Percentiles rank a stretch among this genome's conserved stretches.
Evolutionary conservation across 768 basidiomycete genomes (phyloP).

Genomic region (Pseudohyphozyma bogoriensis): DNA sequence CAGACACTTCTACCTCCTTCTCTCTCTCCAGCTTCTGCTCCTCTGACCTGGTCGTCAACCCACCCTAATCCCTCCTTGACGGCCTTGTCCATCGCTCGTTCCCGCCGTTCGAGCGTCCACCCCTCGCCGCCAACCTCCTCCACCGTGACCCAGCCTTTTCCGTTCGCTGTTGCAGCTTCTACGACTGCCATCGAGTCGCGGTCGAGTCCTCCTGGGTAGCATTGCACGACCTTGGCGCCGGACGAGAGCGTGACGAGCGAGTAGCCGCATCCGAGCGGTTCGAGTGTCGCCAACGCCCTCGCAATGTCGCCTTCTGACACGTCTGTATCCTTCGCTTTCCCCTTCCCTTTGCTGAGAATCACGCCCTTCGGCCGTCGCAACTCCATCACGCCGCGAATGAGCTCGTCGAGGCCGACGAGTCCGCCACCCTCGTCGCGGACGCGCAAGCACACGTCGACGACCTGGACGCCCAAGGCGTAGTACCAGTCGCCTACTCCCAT

Average conservation of each 20-base stretch:
- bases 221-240: conserved; percentile 68
- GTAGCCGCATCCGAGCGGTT: conserved; percentile 86
- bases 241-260: conserved; percentile 65
- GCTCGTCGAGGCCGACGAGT: conserved; percentile 75
- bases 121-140: conserved; percentile 46
- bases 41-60: conserved; percentile 79
- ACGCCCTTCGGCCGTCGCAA: conserved; percentile 50
- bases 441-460: conserved; percentile 40
- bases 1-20: conserved; percentile 48
- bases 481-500: conserved; percentile 76
- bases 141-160: conserved; percentile 23
- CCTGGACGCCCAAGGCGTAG: conserved; percentile 78
- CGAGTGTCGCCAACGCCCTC: conserved; percentile 61
- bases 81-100: conserved; percentile 77
- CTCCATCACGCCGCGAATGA: conserved; percentile 65
- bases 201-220: conserved; percentile 80
- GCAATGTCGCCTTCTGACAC: conserved; percentile 59
- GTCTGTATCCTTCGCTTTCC: conserved; percentile 24
- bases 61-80: conserved; percentile 86
- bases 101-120: conserved; percentile 70
- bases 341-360: neutral
- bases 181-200: conserved; percentile 71
- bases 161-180: conserved; percentile 45
- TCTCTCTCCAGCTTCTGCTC: no score
- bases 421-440: conserved; percentile 62